These are phyloP conservation scores for Mycena olivaceomarginata DNA, from an alignment of 768 basidiomycete species.

Conservation along the genomic window DNA sequence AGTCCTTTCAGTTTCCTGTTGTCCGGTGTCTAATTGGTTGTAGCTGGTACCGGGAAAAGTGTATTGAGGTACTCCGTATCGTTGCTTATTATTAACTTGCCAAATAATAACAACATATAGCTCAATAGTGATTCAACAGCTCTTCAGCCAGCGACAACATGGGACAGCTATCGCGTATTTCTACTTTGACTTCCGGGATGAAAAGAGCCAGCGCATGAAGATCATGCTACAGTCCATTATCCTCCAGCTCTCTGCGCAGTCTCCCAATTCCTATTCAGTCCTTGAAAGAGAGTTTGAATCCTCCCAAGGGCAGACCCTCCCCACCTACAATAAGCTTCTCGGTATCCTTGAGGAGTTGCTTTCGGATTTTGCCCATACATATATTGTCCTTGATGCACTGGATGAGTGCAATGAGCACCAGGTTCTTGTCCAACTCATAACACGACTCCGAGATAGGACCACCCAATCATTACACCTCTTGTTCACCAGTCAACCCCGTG, in stretches of 20 bases:
- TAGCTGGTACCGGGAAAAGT: conserved; percentile 9
- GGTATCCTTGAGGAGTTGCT: background rate
- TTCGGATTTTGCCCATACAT: background rate
- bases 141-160: background rate
- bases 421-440: background rate
- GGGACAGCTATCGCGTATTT: background rate
- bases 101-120: background rate
- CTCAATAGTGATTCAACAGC: background rate
- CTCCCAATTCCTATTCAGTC: background rate
- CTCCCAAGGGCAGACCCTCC: background rate
- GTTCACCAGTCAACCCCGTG: background rate
- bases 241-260: background rate
- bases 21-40: background rate
- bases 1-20: background rate
- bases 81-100: no score
- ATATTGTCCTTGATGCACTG: background rate
- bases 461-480: background rate
- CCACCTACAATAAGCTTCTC: background rate
- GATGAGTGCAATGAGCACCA: background rate
- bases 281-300: background rate
- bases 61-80: background rate
- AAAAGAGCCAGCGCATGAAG: background rate
- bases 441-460: background rate
- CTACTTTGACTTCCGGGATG: conserved; percentile 5
- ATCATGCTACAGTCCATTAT: background rate